Evolutionary conservation across 2,329 filamentous ascomycete species (phyloP).

Genomic region (Thelonectria olida): DNA sequence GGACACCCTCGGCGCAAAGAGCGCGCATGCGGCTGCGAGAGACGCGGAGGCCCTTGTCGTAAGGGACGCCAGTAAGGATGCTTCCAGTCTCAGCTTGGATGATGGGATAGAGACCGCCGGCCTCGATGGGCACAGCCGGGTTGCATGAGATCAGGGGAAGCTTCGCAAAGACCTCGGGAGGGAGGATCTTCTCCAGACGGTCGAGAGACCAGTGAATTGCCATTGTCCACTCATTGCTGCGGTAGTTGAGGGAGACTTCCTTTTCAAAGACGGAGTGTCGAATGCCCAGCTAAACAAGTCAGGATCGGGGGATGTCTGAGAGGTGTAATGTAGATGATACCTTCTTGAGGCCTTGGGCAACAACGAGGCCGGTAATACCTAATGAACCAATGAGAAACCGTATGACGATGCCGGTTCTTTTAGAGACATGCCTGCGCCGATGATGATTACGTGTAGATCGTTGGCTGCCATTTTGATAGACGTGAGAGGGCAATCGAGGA

Average conservation of each 20-base stretch:
- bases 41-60: conserved; percentile 32
- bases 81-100: conserved; percentile 33
- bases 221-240: conserved; percentile 39
- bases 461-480: conserved; percentile 23
- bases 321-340: background rate
- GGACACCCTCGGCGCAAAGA: conserved; percentile 28
- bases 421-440: conserved; percentile 25
- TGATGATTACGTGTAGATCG: conserved; percentile 30
- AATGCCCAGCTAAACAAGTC: conserved; percentile 15
- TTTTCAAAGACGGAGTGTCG: conserved; percentile 33
- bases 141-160: conserved; percentile 33
- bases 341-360: conserved; percentile 30
- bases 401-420: background rate
- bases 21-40: conserved; percentile 32
- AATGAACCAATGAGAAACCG: background rate
- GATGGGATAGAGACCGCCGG: conserved; percentile 33
- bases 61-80: conserved; percentile 29
- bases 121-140: conserved; percentile 28
- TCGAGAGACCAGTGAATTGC: conserved; percentile 34
- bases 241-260: conserved; percentile 29
- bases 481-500: background rate
- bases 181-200: conserved; percentile 27
- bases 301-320: background rate
- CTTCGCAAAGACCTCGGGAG: conserved; percentile 25
- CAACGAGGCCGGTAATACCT: conserved; percentile 32